Conservation (phyloP, 148 eudicot species). For the Fallopia convolvulus region DNA sequence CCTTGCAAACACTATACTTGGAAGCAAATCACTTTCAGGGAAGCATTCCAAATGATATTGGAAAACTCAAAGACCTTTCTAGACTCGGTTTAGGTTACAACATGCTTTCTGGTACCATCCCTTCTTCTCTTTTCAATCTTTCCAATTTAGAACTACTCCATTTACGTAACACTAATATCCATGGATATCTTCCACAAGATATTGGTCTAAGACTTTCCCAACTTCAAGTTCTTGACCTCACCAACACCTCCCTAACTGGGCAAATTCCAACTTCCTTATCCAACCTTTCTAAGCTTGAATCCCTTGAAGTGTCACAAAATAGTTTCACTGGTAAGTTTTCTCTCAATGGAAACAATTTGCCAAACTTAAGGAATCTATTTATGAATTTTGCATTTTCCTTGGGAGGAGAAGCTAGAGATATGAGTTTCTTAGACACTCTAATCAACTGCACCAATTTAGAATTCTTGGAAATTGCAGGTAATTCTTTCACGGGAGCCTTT, state of each 20-base stretch:
- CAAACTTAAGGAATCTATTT: neutral
- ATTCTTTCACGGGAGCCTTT: constrained; percentile 21
- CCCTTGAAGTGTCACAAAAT: neutral
- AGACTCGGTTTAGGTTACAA: neutral
- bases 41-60: neutral
- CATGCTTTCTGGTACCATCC: constrained; percentile 16
- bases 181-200: constrained; percentile 20
- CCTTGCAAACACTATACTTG: neutral
- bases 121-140: constrained; percentile 21
- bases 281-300: too few species aligned
- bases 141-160: neutral
- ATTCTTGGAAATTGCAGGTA: neutral
- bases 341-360: neutral
- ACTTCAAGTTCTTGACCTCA: too few species aligned
- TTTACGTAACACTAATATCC: constrained; percentile 9
- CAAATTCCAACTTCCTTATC: too few species aligned
- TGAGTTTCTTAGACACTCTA: constrained; percentile 21
- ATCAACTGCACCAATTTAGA: constrained; percentile 18
- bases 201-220: constrained; percentile 9
- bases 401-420: constrained; percentile 7
- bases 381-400: neutral
- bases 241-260: too few species aligned
- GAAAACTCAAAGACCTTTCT: neutral
- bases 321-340: neutral
- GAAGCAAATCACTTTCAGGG: neutral